Base-by-base conservation (phyloP, 2,329 filamentous ascomycete species). In the Fusarium pilosicola region DNA sequence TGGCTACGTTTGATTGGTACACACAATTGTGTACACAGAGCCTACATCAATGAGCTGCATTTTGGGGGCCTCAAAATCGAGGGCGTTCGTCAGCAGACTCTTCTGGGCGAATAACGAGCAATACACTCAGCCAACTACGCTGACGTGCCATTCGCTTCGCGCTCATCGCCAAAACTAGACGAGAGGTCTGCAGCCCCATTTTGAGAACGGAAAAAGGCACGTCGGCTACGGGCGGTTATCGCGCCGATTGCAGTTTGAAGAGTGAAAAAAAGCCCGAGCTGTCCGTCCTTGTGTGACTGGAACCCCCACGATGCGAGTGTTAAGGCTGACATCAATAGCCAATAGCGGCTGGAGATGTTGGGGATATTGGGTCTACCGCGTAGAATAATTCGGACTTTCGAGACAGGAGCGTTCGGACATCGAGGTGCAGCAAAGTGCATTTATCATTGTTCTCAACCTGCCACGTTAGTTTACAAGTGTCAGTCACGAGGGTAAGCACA, bases 171-270 rank as follows among this genome's bases (percentile, higher is more conserved):
- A 45, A 30, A 51, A 34, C 13, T 9, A 4, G 32, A 22, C 13
- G 7, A 5, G 7, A 52, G 0, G 5, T 4, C 9, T n/a, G 7
- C 22, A 52, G n/a, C 49, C 18, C 9, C 22, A 7, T 6, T 8
- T 20, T 51, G 7, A 4, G 17, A 10, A 9, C 2, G 11, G 5
- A 18, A 17, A 18, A 20, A 0, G 12, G 15, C 3, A 20, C 1
- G 2, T 51, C 30, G 4, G 48, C 12, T 26, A 15, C 3, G 3
- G 5, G 6, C 32, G 17, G 30, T 26, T 26, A 13, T 2, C 20
- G n/a, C 2, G 18, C 9, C 5, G 6, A 9, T 52, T 15, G 6
- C 6, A 22, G 0, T 26, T 52, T 12, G 0, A 0, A 20, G 9
- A 26, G 3, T 4, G 6, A 52, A 11, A 12, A 6, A 36, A 15